Base-by-base conservation (phyloP, 2,329 filamentous ascomycete genomes). In the Pestalotiopsis sp. region DNA sequence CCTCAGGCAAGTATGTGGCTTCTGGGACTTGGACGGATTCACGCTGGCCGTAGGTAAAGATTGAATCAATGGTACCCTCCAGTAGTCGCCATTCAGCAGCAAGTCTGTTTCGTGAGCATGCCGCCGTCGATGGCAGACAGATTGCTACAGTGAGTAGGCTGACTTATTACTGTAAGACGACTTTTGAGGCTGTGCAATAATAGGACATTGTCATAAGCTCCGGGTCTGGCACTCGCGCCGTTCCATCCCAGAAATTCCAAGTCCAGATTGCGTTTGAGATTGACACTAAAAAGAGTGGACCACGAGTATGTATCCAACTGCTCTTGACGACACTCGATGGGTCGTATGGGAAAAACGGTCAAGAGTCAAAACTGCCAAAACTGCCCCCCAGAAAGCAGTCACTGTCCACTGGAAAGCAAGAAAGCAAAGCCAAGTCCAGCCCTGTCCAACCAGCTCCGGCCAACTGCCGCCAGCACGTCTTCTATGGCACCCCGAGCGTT, bases 211-310 rank as follows among this genome's bases (percentile, higher is more conserved):
- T 14, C 23, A 38, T 62, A 25, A 23, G 62, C 23, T 45, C 11
- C 17, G 20, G 36, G 41, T 38, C 64, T 66, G 45, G 36, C 36
- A 56, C 49, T 49, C 41, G 25, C 27, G 17, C 41, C 52, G 41
- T 66, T 57, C 14, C 27, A 49, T 65, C 57, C 23, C n/a, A 27
- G n/a, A 31, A 62, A n/a, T n/a, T n/a, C 38, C 61, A 17, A 49
- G 23, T 13, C 39, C 61, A 56, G 64, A 66, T 56, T 66, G 64
- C 52, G 64, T 66, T 66, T 66, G 41, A 66, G 64, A 66, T 66
- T 66, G 64, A 56, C 20, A 66, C 64, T 66, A 36, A 41, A 49
- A 61, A 57, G 64, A 57, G 64, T 66, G 64, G 64, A 57, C 14
- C 64, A 36, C 31, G 1, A 7, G 31, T 56, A 23, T 57, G 31